Conservation (phyloP, 139 green algal species). For the Edaphochlamys debaryana region DNA sequence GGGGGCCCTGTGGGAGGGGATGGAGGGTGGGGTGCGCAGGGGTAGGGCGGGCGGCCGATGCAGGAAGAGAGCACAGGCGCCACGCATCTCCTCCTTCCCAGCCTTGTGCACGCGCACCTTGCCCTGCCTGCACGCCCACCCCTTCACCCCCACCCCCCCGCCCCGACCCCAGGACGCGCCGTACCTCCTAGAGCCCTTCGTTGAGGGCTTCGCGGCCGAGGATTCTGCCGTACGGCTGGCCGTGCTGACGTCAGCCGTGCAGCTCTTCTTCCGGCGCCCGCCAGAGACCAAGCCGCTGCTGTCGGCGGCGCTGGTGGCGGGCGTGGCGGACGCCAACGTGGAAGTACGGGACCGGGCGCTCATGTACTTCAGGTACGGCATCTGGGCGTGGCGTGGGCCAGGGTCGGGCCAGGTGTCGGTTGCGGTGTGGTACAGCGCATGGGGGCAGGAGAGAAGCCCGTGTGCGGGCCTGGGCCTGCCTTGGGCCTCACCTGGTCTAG, state of each 20-base stretch:
- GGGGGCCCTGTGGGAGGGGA: not conserved
- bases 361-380: constrained; percentile 88
- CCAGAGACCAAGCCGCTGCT: constrained; percentile 79
- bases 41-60: too few relatives aligned
- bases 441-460: too few relatives aligned
- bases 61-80: not conserved
- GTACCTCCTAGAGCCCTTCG: constrained; percentile 89
- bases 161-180: constrained; percentile 76
- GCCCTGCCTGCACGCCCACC: too few relatives aligned
- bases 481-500: too few relatives aligned
- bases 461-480: too few relatives aligned
- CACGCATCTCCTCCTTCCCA: too few relatives aligned
- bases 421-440: not conserved
- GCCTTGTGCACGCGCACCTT: too few relatives aligned
- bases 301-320: constrained; percentile 67
- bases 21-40: not conserved
- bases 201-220: constrained; percentile 70
- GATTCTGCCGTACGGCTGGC: constrained; percentile 73
- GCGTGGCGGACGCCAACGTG: constrained; percentile 70
- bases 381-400: not conserved
- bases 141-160: too few relatives aligned
- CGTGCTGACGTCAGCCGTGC: constrained; percentile 81
- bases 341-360: constrained; percentile 92
- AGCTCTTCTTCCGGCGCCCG: constrained; percentile 93
- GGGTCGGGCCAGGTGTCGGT: not conserved